Evolutionary conservation across 1,284 basidiomycete species (phyloP).

Genomic region (Sporisorium iseilematis-ciliati): DNA sequence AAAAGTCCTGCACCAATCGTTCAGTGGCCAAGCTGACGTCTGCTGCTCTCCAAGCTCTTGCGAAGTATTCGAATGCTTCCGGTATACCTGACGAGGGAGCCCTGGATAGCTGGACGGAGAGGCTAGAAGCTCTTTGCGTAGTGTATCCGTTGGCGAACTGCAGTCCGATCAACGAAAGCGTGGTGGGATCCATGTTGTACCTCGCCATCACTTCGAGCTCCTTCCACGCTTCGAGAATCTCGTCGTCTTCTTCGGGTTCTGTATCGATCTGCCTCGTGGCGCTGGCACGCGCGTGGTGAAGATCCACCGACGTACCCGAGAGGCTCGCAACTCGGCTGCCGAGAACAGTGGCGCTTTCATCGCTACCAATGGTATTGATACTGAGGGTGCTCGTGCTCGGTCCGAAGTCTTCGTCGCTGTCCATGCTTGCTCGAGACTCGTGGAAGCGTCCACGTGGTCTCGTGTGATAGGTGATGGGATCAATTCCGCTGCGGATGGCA

Average conservation of each 20-base stretch:
- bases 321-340: conserved; percentile 43
- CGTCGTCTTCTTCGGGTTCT: conserved; percentile 38
- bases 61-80: conserved; percentile 58
- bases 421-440: conserved; percentile 22
- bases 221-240: conserved; percentile 35
- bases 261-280: conserved; percentile 2
- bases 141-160: conserved; percentile 37
- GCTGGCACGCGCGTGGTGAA: conserved; percentile 18
- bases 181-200: conserved; percentile 62
- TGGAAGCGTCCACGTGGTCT: not conserved
- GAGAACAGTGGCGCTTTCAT: conserved; percentile 51
- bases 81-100: conserved; percentile 23
- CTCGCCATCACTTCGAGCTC: conserved; percentile 42
- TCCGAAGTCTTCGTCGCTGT: conserved; percentile 44
- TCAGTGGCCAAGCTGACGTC: conserved; percentile 55
- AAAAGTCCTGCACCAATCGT: conserved; percentile 53
- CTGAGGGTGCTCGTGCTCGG: conserved; percentile 50
- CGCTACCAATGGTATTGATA: conserved; percentile 48
- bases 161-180: conserved; percentile 53
- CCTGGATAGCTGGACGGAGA: conserved; percentile 9
- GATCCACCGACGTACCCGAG: conserved; percentile 22
- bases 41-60: conserved; percentile 52
- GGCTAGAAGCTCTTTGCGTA: conserved; percentile 3
- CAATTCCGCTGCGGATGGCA: conserved; percentile 23
- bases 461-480: not conserved